Base-by-base conservation (phyloP, 805 yeast genomes). In the Isabelozyma pseudorhagii region DNA sequence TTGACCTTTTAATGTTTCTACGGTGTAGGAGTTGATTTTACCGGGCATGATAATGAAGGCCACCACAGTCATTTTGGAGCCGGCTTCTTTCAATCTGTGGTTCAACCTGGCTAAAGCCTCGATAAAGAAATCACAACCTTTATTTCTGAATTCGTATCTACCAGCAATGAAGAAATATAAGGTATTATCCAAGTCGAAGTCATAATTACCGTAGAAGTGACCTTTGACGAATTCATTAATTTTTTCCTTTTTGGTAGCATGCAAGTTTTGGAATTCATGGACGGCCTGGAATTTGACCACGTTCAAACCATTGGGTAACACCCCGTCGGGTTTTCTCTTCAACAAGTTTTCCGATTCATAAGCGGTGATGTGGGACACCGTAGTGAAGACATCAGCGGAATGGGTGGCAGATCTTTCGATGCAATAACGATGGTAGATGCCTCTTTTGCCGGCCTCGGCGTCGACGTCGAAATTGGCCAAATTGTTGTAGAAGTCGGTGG, bases 41-140 rank as follows among this genome's bases (percentile, higher is more conserved):
- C 97, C 98, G 3, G 99, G 99, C 98, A 94, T 94, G 69, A 93
- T 93, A 62, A 93, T 90, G 64, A 93, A 93, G 9, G 98, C 98
- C 42, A 93, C 97, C 17, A 93, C 94, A 0, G 98, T 93, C 78
- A 85, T 87, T 59, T 87, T 89, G 5, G 97, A 87, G 40, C 89
- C 89, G 5, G 82, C 69, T 50, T 82, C 84, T 72, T 94, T 90
- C 63, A 93, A 81, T 52, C 85, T 80, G 68, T 93, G 93, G 71
- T 93, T 93, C 63, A 93, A 80, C 57, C 99, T 79, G 1, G 98
- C 98, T 52, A 93, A 78, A 1, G 96, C 78, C 71, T 93, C 99
- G 59, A 93, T 89, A 67, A 84, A 93, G 78, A 93, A 85, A 67
- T 93, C 99, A 38, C 90, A 96, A 62, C 99, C 99, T 71, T 93